Conservation (phyloP, 148 eudicot genomes). For the Arbutus unedo region DNA sequence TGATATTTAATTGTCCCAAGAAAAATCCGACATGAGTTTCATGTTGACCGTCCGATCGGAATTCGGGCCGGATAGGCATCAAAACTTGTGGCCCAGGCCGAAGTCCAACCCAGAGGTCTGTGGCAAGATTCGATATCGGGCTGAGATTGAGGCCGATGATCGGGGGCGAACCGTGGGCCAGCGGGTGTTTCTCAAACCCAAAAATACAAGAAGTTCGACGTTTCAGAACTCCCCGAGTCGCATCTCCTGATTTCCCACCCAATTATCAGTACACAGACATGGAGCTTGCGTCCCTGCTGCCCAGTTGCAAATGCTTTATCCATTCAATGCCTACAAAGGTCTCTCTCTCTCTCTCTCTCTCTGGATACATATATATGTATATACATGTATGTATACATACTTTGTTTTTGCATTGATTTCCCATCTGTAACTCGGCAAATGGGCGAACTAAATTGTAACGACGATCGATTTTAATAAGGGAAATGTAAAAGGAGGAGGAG, state of each 20-base stretch:
- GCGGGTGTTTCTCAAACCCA: too few species aligned
- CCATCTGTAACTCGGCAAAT: background rate
- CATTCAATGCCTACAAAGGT: background rate
- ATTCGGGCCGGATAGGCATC: too few species aligned
- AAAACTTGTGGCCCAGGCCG: too few species aligned
- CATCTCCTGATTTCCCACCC: background rate
- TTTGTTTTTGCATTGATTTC: background rate
- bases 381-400: background rate
- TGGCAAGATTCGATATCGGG: too few species aligned
- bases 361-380: background rate
- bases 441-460: background rate
- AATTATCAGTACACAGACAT: background rate
- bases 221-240: too few species aligned
- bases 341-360: background rate
- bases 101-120: too few species aligned
- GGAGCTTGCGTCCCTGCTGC: constrained; percentile 9
- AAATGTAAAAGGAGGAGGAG: constrained; percentile 22
- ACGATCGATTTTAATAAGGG: constrained; percentile 18
- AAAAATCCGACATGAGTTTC: too few species aligned
- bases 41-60: too few species aligned
- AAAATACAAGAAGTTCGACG: too few species aligned
- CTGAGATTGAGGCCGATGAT: too few species aligned
- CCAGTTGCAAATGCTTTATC: background rate
- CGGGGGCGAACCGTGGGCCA: too few species aligned
- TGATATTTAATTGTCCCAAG: too few species aligned